A percentile compares a stretch with the other conserved stretches of the same genome.
These are phyloP conservation scores for Russula abietina DNA, from an alignment of 768 basidiomycete species.

Conservation along the genomic window DNA sequence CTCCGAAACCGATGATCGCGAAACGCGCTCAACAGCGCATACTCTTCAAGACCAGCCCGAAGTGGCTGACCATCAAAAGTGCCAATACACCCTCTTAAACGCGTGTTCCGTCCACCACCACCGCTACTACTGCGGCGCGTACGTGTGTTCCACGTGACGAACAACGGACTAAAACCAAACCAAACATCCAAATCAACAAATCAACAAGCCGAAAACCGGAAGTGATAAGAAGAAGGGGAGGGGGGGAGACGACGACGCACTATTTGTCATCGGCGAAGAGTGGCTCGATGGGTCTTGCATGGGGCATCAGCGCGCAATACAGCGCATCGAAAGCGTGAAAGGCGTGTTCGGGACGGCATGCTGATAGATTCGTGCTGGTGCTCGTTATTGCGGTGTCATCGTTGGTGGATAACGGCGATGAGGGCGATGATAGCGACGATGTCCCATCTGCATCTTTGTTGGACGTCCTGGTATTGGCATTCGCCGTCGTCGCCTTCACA, in stretches of 20 bases:
- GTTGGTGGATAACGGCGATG: slow-evolving; percentile 22
- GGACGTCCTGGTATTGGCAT: neutral
- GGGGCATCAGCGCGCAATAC: slow-evolving; percentile 61
- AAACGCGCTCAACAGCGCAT: slow-evolving; percentile 88
- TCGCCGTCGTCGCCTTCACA: neutral
- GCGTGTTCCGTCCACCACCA: slow-evolving; percentile 31
- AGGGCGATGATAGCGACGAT: neutral
- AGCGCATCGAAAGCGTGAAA: slow-evolving; percentile 78
- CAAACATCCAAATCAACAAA: neutral
- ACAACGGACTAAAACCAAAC: slow-evolving; percentile 65
- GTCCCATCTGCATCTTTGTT: neutral
- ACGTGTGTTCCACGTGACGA: slow-evolving; percentile 92
- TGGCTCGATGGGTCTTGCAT: slow-evolving; percentile 50
- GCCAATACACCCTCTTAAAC: slow-evolving; percentile 90
- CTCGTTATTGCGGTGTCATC: neutral
- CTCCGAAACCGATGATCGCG: slow-evolving; percentile 79
- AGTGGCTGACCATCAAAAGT: slow-evolving; percentile 77
- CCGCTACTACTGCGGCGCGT: slow-evolving; percentile 33
- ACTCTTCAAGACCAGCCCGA: slow-evolving; percentile 74
- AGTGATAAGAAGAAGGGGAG: neutral
- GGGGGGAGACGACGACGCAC: slow-evolving; percentile 40
- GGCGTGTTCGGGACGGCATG: slow-evolving; percentile 67
- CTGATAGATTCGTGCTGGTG: slow-evolving; percentile 23
- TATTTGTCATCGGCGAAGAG: slow-evolving; percentile 69
- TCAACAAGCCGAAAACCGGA: neutral